phyloP scores from a whole-genome alignment of 306 rosid genomes.

The Lathyrus tuberosus region DNA sequence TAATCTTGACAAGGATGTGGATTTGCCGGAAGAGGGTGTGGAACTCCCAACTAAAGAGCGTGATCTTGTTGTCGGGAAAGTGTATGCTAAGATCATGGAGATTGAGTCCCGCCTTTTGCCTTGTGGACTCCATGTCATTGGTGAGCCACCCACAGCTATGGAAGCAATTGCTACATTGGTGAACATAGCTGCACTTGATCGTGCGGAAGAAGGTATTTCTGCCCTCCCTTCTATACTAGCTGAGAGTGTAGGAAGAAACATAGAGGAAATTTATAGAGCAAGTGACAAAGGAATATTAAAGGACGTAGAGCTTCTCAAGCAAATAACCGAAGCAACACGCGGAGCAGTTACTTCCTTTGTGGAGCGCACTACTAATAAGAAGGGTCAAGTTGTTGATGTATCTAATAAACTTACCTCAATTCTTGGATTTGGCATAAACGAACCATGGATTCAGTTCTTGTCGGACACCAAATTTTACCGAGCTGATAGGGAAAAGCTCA shows the following conservation, averaged over 20 bases:
- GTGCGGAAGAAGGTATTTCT: constrained; percentile 81
- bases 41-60: constrained; percentile 86
- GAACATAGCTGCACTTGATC: constrained; percentile 92
- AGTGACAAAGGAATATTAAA: constrained; percentile 86
- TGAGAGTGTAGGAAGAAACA: constrained; percentile 80
- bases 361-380: constrained; percentile 75
- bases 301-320: constrained; percentile 94
- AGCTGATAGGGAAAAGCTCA: constrained; percentile 82
- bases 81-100: constrained; percentile 96
- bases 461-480: constrained; percentile 86
- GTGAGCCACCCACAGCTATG: constrained; percentile 98
- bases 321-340: constrained; percentile 85
- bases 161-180: constrained; percentile 98
- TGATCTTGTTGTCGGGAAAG: constrained; percentile 90
- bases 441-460: constrained; percentile 92
- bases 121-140: constrained; percentile 95
- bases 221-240: constrained; percentile 85
- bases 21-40: constrained; percentile 77
- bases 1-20: constrained; percentile 96
- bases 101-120: constrained; percentile 93
- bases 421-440: constrained; percentile 88
- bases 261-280: constrained; percentile 81
- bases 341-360: constrained; percentile 84
- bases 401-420: constrained; percentile 65
- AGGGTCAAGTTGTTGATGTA: constrained; percentile 96